phyloP scores from a whole-genome alignment of 108 stramenopile species.

The Pseudonitzschia pungens region DNA sequence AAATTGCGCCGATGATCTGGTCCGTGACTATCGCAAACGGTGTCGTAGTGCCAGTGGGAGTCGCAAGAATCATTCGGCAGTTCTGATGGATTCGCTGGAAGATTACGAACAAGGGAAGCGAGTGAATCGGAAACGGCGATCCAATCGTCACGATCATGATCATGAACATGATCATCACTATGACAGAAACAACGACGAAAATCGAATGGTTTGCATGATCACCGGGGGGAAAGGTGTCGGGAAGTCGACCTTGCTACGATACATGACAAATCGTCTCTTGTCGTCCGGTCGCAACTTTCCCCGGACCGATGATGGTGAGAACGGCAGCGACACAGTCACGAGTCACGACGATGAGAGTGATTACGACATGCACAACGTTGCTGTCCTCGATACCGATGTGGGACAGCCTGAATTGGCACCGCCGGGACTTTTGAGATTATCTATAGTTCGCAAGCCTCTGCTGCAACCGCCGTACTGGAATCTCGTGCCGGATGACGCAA shows the following conservation, averaged over 20 bases:
- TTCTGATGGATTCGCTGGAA: slow-evolving; percentile 18
- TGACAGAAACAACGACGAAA: not conserved
- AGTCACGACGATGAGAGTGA: not conserved
- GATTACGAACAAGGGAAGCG: not conserved
- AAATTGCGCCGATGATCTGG: slow-evolving; percentile 38
- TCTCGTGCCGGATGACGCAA: slow-evolving; percentile 4
- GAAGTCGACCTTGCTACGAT: slow-evolving; percentile 85
- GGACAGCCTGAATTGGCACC: slow-evolving; percentile 92
- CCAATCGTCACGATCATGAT: not conserved
- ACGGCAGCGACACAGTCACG: not conserved
- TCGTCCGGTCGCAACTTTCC: slow-evolving; percentile 1
- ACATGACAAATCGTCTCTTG: slow-evolving; percentile 75
- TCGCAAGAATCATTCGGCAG: not conserved
- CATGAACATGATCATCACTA: not conserved
- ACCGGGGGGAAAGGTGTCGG: slow-evolving; percentile 93
- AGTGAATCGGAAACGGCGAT: not conserved
- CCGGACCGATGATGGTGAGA: too few relatives aligned
- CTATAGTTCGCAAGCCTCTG: slow-evolving; percentile 64
- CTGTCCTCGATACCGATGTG: slow-evolving; percentile 85
- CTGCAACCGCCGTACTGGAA: slow-evolving; percentile 74
- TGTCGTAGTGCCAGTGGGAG: not conserved
- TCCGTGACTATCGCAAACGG: slow-evolving; percentile 3
- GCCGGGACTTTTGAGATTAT: slow-evolving; percentile 80
- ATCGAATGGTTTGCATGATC: slow-evolving; percentile 41
- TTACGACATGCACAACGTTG: slow-evolving; percentile 33